Conservation (phyloP, 805 yeast genomes). For the Teunomyces stri region DNA sequence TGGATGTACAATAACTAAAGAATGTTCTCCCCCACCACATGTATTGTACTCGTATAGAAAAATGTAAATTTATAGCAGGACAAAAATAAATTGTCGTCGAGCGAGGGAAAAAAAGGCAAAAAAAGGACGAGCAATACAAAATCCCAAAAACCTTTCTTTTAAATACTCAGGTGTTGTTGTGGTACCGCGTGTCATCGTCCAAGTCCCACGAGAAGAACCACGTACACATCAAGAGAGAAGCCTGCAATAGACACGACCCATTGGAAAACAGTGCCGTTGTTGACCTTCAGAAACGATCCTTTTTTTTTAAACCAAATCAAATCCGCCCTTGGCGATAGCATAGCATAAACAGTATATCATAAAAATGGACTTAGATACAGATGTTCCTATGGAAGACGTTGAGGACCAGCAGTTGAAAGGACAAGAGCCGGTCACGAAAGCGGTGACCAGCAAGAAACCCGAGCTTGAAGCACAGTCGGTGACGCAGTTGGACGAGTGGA, state of each 20-base stretch:
- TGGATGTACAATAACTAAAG: slow-evolving; percentile 1
- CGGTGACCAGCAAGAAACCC: slow-evolving; percentile 29
- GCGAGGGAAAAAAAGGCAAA: neutral
- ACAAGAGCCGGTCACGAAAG: slow-evolving; percentile 3
- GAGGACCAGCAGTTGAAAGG: slow-evolving; percentile 39
- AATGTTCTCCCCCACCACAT: too few relatives aligned
- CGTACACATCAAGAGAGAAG: too few relatives aligned
- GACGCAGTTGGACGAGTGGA: slow-evolving; percentile 83
- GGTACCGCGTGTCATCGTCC: neutral
- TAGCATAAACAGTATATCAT: neutral
- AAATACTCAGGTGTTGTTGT: neutral
- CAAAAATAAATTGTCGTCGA: too few relatives aligned
- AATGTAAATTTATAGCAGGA: too few relatives aligned
- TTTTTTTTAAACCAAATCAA: neutral
- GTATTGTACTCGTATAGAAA: too few relatives aligned
- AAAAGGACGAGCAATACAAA: neutral
- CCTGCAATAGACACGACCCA: too few relatives aligned
- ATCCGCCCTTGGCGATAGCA: neutral
- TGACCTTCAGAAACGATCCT: neutral
- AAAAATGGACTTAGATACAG: slow-evolving; percentile 68
- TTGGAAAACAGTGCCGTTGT: too few relatives aligned
- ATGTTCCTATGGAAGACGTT: slow-evolving; percentile 84
- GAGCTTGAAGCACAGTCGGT: slow-evolving; percentile 40
- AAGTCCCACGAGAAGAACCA: neutral
- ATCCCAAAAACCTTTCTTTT: neutral